Evolutionary conservation across 2,329 filamentous ascomycete genomes (phyloP), one percentile per base, ranked within the genome.

Genomic region (Macrophomina tecta): DNA sequence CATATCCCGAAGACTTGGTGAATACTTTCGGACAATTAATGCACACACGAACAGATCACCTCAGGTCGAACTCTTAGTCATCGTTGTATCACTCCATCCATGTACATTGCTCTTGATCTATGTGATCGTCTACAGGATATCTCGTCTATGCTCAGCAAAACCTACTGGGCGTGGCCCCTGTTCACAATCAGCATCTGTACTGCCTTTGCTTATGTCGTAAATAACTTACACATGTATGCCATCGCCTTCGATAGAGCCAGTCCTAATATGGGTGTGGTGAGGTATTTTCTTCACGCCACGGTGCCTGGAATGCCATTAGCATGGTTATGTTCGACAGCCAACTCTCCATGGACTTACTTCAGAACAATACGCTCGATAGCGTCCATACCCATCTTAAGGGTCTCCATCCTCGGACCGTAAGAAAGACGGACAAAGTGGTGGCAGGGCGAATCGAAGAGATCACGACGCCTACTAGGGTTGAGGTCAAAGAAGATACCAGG

Each of bases 401-500:
- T 73, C 67, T 80, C 78, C 78, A 79, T 79, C 36, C 74, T 71
- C 1, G 79, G 79, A 1, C 79, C 79, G 51, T 81, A 81, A 42
- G 77, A 79, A 67, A 81, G 62, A 14, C 79, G 65, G 18, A 81
- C 78, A 71, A 79, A 81, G 69, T 80, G 58, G 81, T 98, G 94
- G 81, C 94, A 97, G 68, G 94, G 94, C 72, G 89, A 92, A 81
- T 98, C 94, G 72, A 98, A 98, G 72, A 98, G 80, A 79, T 98
- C 94, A 77, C 94, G 86, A 70, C 94, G 87, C 78, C 93, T 91
- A 42, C 91, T 90, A 4, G 94, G 94, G 82, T 98, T 98, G 70
- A 98, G 81, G 75, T 98, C 94, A 78, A 98, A 98, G 86, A 98
- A 98, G 79, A 98, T 98, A 68, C 94, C 94, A 0, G 94, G 94